Evolutionary conservation across 2,329 filamentous ascomycete genomes (phyloP).

Genomic region (Calonectria naviculata): DNA sequence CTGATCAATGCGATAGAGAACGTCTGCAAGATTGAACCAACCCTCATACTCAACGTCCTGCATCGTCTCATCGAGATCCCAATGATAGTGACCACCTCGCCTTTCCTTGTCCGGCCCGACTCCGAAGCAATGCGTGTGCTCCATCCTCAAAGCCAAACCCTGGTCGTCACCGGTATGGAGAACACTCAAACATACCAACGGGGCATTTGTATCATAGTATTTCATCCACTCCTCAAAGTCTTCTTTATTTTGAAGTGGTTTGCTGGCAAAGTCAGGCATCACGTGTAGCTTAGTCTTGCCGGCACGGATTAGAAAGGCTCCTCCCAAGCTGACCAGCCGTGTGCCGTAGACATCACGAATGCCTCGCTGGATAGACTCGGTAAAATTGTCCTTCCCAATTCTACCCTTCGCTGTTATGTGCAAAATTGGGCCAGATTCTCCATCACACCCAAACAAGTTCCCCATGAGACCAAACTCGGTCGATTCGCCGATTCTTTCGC

Average conservation of each 20-base stretch:
- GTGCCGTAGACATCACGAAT: conserved; percentile 47
- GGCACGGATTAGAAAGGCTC: conserved; percentile 51
- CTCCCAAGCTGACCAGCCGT: conserved; percentile 51
- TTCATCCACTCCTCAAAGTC: conserved; percentile 52
- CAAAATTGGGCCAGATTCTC: conserved; percentile 46
- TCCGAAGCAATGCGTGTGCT: conserved; percentile 58
- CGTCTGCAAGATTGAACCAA: conserved; percentile 56
- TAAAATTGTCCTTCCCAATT: conserved; percentile 42
- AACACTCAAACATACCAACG: conserved; percentile 52
- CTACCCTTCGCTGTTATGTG: conserved; percentile 48
- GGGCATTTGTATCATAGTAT: conserved; percentile 50
- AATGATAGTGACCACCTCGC: conserved; percentile 59
- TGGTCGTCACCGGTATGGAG: conserved; percentile 54
- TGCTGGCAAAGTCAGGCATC: conserved; percentile 56
- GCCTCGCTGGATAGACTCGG: conserved; percentile 44
- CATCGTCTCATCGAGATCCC: conserved; percentile 43
- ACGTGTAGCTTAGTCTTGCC: conserved; percentile 53
- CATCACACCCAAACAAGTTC: conserved; percentile 53
- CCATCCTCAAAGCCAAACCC: conserved; percentile 52
- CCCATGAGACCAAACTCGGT: conserved; percentile 54
- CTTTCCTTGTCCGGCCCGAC: conserved; percentile 30
- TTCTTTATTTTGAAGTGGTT: conserved; percentile 42
- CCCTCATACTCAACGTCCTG: conserved; percentile 57
- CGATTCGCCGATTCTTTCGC: conserved; percentile 37
- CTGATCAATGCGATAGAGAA: conserved; percentile 52